Evolutionary conservation across 2,329 filamentous ascomycete genomes (phyloP), one percentile per base, ranked within the genome.

Genomic region (Thielaviopsis populi): DNA sequence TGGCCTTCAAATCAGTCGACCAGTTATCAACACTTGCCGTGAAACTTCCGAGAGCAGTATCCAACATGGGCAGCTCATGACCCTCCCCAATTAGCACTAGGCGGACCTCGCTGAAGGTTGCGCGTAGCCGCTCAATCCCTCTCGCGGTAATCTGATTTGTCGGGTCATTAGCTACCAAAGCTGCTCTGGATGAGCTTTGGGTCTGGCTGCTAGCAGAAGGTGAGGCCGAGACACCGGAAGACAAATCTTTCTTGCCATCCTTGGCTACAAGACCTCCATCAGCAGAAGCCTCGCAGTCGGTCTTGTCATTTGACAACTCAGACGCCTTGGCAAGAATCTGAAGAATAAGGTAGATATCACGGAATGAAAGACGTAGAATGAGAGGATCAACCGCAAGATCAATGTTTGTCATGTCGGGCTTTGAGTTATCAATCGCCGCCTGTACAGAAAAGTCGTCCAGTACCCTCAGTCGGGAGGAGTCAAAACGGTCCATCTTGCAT

Each of bases 401-500:
- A 62, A 99, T 92, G 68, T 83, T 94, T 2, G 85, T 94, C 42
- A 86, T 70, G 68, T 83, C 85, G 0, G 76, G 71, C 60, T 78
- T 75, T 0, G 83, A 84, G 67, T 74, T 83, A 70, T 99, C 92
- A 78, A 99, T 84, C 2, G 89, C 94, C 69, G 95, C 80, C 67
- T 94, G 88, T 10, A 97, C 78, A 2, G 91, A 96, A 72, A 99
- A 99, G 73, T 99, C 91, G 71, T 99, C 95, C 40, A 99, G 83
- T 67, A 99, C 96, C 19, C 94, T 85, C 58, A 99, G 80, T 43
- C 90, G 84, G 48, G 87, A 91, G 2, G 88, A 91, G 69, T 99
- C 92, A 69, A 97, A 97, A 67, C 86, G 89, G 73, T 99, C 95
- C 94, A 99, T 99, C 13, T 94, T 88, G 72, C 95, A 99, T 40